Evolutionary conservation across 345 rosid genomes (phyloP).

Genomic region (Theobroma cacao): DNA sequence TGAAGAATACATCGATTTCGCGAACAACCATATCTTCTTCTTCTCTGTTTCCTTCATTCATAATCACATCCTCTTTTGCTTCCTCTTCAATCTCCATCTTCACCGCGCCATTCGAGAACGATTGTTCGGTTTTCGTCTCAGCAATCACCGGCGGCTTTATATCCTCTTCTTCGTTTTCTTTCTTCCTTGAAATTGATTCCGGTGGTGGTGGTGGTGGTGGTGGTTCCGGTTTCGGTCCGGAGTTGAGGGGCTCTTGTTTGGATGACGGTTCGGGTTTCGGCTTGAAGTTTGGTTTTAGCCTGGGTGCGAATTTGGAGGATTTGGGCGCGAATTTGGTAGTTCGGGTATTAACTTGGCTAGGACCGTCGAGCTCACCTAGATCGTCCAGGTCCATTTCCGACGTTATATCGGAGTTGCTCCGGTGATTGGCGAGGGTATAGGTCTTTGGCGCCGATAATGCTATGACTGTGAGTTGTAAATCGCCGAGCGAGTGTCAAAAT

Average conservation of each 20-base stretch:
- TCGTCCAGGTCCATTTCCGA: slow-evolving; percentile 67
- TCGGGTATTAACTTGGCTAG: slow-evolving; percentile 40
- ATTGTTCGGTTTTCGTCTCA: slow-evolving; percentile 31
- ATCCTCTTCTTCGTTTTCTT: slow-evolving; percentile 35
- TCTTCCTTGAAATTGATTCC: slow-evolving; percentile 16
- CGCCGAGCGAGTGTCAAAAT: not conserved
- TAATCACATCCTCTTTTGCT: slow-evolving; percentile 24
- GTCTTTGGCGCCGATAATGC: not conserved
- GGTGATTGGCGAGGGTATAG: not conserved
- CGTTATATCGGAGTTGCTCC: not conserved
- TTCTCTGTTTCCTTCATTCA: slow-evolving; percentile 25
- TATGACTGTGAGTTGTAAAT: not conserved
- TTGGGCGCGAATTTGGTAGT: slow-evolving; percentile 47
- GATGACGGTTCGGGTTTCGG: slow-evolving; percentile 31
- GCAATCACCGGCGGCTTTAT: slow-evolving; percentile 18
- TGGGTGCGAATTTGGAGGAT: slow-evolving; percentile 58
- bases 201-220: slow-evolving; percentile 8
- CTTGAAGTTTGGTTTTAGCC: slow-evolving; percentile 34
- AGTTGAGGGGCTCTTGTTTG: slow-evolving; percentile 12
- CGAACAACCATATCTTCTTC: slow-evolving; percentile 75
- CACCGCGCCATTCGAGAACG: slow-evolving; percentile 30
- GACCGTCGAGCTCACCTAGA: slow-evolving; percentile 33
- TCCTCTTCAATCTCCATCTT: slow-evolving; percentile 56
- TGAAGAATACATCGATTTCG: slow-evolving; percentile 76
- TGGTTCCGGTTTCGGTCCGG: slow-evolving; percentile 12